phyloP scores from a whole-genome alignment of 768 basidiomycete species.

The Bullera alba region DNA sequence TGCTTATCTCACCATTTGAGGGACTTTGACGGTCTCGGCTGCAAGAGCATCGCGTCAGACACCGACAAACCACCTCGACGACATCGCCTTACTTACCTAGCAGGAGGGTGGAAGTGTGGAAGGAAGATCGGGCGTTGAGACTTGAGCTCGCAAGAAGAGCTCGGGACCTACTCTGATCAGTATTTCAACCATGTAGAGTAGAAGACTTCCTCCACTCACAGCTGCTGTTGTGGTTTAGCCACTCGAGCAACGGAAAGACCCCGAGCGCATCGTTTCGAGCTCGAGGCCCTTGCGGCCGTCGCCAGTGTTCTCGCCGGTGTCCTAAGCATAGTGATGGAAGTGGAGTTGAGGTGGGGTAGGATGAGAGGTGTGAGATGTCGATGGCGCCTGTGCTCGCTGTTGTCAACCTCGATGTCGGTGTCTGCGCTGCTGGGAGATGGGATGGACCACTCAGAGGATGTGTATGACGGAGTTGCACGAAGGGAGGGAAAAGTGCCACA shows the following conservation, averaged over 20 bases:
- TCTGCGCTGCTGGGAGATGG: too few species aligned
- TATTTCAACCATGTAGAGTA: neutral
- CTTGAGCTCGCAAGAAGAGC: slow-evolving; percentile 4
- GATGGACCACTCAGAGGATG: too few species aligned
- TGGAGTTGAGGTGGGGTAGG: neutral
- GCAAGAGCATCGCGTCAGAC: neutral
- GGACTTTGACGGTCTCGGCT: slow-evolving; percentile 83
- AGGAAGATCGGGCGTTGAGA: slow-evolving; percentile 19
- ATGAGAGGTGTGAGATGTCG: too few species aligned
- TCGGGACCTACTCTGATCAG: too few species aligned
- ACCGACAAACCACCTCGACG: neutral
- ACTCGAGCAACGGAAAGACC: neutral
- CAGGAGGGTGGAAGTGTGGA: slow-evolving; percentile 31
- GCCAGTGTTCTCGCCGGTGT: neutral
- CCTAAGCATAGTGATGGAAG: neutral
- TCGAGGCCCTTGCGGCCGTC: neutral
- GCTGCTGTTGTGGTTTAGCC: neutral
- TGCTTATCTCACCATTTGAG: slow-evolving; percentile 64
- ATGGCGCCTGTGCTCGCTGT: too few species aligned
- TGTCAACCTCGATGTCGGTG: too few species aligned
- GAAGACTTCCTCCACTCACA: neutral
- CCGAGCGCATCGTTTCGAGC: neutral
- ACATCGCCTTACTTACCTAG: slow-evolving; percentile 33
- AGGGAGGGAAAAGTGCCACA: too few species aligned
- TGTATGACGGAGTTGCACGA: too few species aligned